These are phyloP conservation scores for Trichoderma guizhouense DNA, from an alignment of 2,329 filamentous ascomycete species.

Conservation along the genomic window DNA sequence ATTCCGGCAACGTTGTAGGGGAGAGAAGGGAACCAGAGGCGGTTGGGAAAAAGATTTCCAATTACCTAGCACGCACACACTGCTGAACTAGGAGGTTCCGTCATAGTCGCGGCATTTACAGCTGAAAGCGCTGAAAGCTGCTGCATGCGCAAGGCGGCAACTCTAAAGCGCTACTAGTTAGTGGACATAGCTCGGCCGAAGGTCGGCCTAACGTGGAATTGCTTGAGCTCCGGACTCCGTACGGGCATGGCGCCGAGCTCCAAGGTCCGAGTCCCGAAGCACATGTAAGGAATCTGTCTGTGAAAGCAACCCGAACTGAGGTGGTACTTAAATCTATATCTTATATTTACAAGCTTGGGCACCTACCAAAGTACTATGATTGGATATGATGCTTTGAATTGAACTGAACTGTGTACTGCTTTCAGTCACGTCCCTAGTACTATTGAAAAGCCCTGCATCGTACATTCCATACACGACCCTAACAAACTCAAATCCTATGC, in stretches of 20 bases:
- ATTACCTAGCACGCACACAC: constrained; percentile 12
- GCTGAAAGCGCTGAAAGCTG: constrained; percentile 12
- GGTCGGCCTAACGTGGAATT: not conserved
- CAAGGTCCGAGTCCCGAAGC: constrained; percentile 3
- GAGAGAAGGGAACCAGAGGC: not conserved
- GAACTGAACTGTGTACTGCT: not conserved
- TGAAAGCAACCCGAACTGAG: not conserved
- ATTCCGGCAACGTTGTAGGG: not conserved
- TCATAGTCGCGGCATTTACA: constrained; percentile 35
- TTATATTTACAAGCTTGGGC: not conserved
- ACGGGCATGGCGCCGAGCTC: not conserved
- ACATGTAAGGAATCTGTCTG: not conserved
- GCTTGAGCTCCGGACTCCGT: not conserved
- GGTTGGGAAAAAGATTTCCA: not conserved
- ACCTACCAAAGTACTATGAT: not conserved
- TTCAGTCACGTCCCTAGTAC: not conserved
- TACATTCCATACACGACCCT: not conserved
- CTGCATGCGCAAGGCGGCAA: constrained; percentile 2
- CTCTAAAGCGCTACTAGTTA: not conserved
- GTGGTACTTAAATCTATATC: not conserved
- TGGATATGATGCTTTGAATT: not conserved
- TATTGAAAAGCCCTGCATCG: not conserved
- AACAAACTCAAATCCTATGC: not conserved
- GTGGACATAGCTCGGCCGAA: constrained; percentile 8
- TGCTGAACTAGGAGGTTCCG: constrained; percentile 27